A percentile compares a stretch with the other conserved stretches of the same genome.
Conservation (phyloP, 768 basidiomycete genomes). For the Lanmaoa pseudosensibilis region DNA sequence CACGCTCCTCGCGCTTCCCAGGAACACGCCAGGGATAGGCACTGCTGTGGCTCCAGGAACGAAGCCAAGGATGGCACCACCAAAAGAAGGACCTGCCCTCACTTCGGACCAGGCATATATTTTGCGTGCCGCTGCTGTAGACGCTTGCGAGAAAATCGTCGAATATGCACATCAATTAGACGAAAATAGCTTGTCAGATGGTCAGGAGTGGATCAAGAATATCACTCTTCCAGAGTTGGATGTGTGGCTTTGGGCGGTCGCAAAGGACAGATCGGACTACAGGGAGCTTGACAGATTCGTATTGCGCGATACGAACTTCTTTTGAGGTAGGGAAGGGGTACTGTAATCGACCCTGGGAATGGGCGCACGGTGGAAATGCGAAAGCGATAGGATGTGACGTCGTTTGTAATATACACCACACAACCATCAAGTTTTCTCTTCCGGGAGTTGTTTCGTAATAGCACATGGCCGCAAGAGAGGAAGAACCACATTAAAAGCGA, state of each 20-base stretch:
- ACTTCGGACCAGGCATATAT: conserved; percentile 64
- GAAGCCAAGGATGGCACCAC: conserved; percentile 21
- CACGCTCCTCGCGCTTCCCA: conserved; percentile 39
- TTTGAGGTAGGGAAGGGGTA: conserved; percentile 37
- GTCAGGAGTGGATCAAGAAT: conserved; percentile 49
- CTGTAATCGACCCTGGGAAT: conserved; percentile 1
- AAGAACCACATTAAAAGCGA: conserved; percentile 9
- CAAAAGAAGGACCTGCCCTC: conserved; percentile 54
- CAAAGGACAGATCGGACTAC: conserved; percentile 77
- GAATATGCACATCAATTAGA: conserved; percentile 44
- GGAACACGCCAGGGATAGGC: conserved; percentile 9
- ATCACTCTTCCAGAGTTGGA: conserved; percentile 65
- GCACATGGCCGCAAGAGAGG: not conserved
- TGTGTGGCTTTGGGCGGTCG: conserved; percentile 81
- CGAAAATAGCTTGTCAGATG: conserved; percentile 23
- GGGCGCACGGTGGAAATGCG: not conserved
- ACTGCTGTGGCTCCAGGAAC: conserved; percentile 9
- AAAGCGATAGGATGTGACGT: not conserved
- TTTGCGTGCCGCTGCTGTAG: conserved; percentile 75
- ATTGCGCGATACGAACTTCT: conserved; percentile 65
- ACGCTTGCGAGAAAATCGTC: conserved; percentile 73
- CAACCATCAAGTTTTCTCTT: not conserved
- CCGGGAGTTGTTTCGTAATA: not conserved
- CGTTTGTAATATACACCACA: conserved; percentile 1
- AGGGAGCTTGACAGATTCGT: conserved; percentile 64